A percentile compares a stretch with the other conserved stretches of the same genome.
Conservation (phyloP, 352 stramenopile genomes). For the Aphanomyces cochlioides region DNA sequence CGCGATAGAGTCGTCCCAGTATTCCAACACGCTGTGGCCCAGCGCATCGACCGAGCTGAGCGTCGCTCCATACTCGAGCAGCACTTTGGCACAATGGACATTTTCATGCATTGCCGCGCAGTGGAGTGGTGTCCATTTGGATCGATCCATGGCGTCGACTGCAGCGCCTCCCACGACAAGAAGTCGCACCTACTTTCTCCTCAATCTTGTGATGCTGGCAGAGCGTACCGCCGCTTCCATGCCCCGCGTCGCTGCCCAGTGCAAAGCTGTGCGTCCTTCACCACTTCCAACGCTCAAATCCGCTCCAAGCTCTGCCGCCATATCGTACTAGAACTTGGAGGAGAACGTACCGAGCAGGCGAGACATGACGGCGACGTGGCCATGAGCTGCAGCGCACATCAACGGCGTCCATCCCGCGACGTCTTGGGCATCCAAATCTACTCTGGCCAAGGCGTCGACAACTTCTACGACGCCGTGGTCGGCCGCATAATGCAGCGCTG, state of each 20-base stretch:
- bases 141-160: constrained; percentile 40
- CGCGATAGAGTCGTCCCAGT: constrained; percentile 12
- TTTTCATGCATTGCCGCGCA: constrained; percentile 56
- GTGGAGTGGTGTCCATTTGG: constrained; percentile 59
- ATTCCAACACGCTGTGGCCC: constrained; percentile 34
- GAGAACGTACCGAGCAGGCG: constrained; percentile 42
- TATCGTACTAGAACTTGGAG: constrained; percentile 56
- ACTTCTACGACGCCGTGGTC: constrained; percentile 53
- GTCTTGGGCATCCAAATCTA: constrained; percentile 22
- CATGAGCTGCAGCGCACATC: constrained; percentile 40
- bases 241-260: constrained; percentile 56
- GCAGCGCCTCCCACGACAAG: constrained; percentile 41
- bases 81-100: constrained; percentile 33
- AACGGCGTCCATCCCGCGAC: constrained; percentile 15
- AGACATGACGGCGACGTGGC: constrained; percentile 37
- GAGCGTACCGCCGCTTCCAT: constrained; percentile 36
- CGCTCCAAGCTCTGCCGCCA: constrained; percentile 42
- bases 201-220: not conserved
- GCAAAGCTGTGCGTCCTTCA: constrained; percentile 55
- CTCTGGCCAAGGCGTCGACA: constrained; percentile 38
- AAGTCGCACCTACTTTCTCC: constrained; percentile 19
- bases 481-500: constrained; percentile 56
- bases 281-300: constrained; percentile 38
- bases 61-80: constrained; percentile 43
- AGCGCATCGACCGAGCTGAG: constrained; percentile 40